phyloP scores from a whole-genome alignment of 257 asterid species.

The Nicotiana benthamiana region DNA sequence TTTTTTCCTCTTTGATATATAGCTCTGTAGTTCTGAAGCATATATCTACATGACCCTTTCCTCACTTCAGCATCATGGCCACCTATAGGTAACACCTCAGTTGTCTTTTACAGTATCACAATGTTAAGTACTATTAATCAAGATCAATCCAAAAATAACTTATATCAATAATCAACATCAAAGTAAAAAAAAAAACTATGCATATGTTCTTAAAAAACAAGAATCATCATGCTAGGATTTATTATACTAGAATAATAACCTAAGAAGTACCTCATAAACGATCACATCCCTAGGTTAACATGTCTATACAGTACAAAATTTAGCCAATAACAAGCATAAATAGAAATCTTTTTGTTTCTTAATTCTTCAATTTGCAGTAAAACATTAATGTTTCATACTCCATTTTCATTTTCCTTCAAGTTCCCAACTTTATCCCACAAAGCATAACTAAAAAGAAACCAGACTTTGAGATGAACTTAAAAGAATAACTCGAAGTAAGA shows the following conservation, averaged over 20 bases:
- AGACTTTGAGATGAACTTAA: not conserved
- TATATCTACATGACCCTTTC: not conserved
- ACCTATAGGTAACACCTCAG: not conserved
- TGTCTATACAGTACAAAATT: not conserved
- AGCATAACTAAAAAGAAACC: not conserved
- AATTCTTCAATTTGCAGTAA: not conserved
- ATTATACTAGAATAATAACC: not conserved
- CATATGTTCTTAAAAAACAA: not conserved
- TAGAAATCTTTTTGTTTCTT: not conserved
- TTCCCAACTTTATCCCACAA: not conserved
- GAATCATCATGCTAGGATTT: not conserved
- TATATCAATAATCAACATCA: not conserved
- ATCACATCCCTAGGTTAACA: not conserved
- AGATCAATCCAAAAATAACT: not conserved
- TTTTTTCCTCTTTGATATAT: not conserved
- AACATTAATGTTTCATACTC: not conserved
- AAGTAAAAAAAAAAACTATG: not conserved
- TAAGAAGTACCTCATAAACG: not conserved
- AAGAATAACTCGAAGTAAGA: not conserved
- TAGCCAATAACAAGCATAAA: not conserved
- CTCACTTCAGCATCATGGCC: not conserved
- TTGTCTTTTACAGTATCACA: not conserved
- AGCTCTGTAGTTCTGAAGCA: not conserved
- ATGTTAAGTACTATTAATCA: not conserved
- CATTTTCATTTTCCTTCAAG: not conserved